Percentiles rank a stretch among this genome's conserved stretches.
These are phyloP conservation scores for Cyclostephanos tholiformis DNA, from an alignment of 108 stramenopile genomes.

Conservation along the genomic window DNA sequence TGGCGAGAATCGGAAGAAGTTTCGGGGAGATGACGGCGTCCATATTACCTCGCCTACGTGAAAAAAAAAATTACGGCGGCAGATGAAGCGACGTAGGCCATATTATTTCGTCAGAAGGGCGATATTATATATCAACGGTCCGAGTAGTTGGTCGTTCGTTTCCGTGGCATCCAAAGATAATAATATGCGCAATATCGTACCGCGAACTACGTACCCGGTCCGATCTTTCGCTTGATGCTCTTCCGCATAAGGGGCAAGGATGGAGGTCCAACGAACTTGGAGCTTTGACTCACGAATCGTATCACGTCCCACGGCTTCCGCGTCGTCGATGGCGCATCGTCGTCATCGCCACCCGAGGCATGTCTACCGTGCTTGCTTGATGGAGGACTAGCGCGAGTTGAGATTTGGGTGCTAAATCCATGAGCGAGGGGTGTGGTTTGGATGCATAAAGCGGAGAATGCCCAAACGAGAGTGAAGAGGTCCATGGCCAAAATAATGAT, in stretches of 20 bases:
- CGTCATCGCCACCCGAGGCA: background rate
- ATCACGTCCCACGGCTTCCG: constrained; percentile 66
- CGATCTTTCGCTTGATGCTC: constrained; percentile 15
- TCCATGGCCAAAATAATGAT: constrained; percentile 7
- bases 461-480: constrained; percentile 1
- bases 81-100: background rate
- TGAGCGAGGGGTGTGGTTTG: constrained; percentile 4
- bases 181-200: no score
- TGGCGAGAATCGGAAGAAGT: constrained; percentile 66
- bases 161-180: no score
- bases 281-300: constrained; percentile 75
- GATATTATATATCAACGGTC: background rate
- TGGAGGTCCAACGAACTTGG: constrained; percentile 62
- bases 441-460: background rate
- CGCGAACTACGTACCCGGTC: constrained; percentile 22
- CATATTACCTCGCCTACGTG: constrained; percentile 58
- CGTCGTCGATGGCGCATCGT: constrained; percentile 5
- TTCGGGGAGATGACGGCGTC: constrained; percentile 36
- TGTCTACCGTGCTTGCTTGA: background rate
- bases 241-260: constrained; percentile 43
- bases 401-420: constrained; percentile 7
- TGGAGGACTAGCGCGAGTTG: background rate
- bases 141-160: no score
- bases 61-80: background rate
- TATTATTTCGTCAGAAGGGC: background rate